These are phyloP conservation scores for Podosphaera xanthii DNA, from an alignment of 2,329 filamentous ascomycete species.

Conservation along the genomic window DNA sequence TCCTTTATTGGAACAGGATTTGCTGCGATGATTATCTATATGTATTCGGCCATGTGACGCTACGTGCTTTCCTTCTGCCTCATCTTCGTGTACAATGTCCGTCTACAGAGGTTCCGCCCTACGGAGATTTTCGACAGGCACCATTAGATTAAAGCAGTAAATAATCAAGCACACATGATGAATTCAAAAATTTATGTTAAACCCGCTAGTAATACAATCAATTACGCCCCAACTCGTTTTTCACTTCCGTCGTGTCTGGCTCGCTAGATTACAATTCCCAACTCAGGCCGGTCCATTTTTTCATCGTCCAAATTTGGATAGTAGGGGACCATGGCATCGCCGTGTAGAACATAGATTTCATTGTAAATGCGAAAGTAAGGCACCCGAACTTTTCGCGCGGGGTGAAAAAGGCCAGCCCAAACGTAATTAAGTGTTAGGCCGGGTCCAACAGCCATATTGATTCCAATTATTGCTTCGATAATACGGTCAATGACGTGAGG, in stretches of 20 bases:
- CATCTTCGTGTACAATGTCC: too few relatives aligned
- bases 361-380: constrained; percentile 97
- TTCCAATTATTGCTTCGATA: constrained; percentile 89
- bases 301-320: constrained; percentile 76
- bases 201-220: not conserved
- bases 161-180: too few relatives aligned
- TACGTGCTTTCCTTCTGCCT: too few relatives aligned
- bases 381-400: constrained; percentile 75
- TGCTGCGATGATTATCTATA: too few relatives aligned
- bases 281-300: constrained; percentile 52
- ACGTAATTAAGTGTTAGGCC: constrained; percentile 94
- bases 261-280: constrained; percentile 57
- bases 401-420: constrained; percentile 93
- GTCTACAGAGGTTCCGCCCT: too few relatives aligned
- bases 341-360: constrained; percentile 80
- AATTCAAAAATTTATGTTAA: too few relatives aligned
- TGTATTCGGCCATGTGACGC: too few relatives aligned
- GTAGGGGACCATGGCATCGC: constrained; percentile 89
- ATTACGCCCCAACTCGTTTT: not conserved
- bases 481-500: constrained; percentile 97
- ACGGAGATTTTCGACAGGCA: too few relatives aligned
- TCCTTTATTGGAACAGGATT: too few relatives aligned
- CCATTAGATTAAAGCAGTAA: too few relatives aligned
- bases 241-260: not conserved
- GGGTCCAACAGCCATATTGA: constrained; percentile 78